A percentile compares a stretch with the other conserved stretches of the same genome.
These are phyloP conservation scores for Pseudonectria foliicola DNA, from an alignment of 2,329 filamentous ascomycete genomes.

Conservation along the genomic window DNA sequence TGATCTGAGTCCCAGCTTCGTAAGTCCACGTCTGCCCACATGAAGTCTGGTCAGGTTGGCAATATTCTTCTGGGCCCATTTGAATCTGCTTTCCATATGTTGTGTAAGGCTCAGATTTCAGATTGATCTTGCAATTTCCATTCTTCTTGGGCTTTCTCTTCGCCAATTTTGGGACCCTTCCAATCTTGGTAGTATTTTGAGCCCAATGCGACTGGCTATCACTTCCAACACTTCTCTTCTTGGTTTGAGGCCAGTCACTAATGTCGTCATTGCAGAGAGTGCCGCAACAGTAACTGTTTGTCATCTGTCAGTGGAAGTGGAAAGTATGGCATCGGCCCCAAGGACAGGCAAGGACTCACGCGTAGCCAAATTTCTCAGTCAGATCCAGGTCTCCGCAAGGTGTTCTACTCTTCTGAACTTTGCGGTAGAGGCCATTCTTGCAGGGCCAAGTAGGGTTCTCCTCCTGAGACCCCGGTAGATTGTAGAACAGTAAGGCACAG, in stretches of 20 bases:
- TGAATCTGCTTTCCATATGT: constrained; percentile 2
- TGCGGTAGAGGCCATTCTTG: background rate
- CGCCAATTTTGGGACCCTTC: constrained; percentile 1
- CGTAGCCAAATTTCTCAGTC: constrained; percentile 1
- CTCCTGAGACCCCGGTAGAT: constrained; percentile 4
- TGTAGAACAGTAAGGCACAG: constrained; percentile 7
- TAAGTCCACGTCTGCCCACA: constrained; percentile 4
- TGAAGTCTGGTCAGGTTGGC: constrained; percentile 1
- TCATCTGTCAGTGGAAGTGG: too few relatives aligned
- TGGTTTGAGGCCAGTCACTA: background rate
- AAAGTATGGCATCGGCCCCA: too few relatives aligned
- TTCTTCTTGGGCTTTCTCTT: constrained; percentile 1
- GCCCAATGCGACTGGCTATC: too few relatives aligned
- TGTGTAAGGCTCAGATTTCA: constrained; percentile 4
- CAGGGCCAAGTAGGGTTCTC: constrained; percentile 2
- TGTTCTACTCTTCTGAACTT: constrained; percentile 1
- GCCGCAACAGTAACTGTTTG: background rate
- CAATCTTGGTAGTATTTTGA: constrained; percentile 1
- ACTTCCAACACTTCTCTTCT: background rate
- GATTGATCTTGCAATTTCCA: constrained; percentile 5
- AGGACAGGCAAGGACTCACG: background rate
- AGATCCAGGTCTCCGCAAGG: constrained; percentile 1
- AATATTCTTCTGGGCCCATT: background rate
- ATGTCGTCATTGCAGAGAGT: constrained; percentile 1
- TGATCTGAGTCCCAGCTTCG: constrained; percentile 3